Base-by-base conservation (phyloP, 768 basidiomycete genomes). In the Lactifluus piperatus region DNA sequence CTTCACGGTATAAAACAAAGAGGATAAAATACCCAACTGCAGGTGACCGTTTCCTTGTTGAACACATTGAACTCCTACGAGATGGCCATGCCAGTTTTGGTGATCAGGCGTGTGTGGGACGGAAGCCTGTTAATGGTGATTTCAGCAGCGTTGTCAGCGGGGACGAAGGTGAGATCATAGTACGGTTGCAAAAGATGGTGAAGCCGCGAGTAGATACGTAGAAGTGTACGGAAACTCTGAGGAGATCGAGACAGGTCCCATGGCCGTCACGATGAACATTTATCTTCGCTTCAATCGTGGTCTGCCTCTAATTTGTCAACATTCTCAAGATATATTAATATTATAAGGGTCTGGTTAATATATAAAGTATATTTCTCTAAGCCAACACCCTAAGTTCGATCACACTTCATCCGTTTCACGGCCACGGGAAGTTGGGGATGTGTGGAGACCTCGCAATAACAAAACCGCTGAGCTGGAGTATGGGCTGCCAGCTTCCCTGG, bases 401-500 rank as follows among this genome's bases (percentile, higher is more conserved):
- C 41, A 18, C 4, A 20, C n/a, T 20, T 4, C n/a, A 9, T 41
- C 6, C n/a, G n/a, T 41, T 41, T 20, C n/a, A 2, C 41, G 9
- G 7, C 41, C 5, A 20, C 41, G 8, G n/a, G 41, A 20, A 16
- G n/a, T 41, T 18, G 41, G 41, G 24, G 34, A 56, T 3, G 2
- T 39, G 13, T 10, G n/a, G 43, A 22, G 26, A 39, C 4, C n/a
- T 20, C 4, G 34, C 20, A 3, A 56, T 8, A n/a, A 51, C n/a
- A 37, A 18, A 56, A 26, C 41, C 27, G 10, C 41, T 45, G 3
- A 60, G 41, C 41, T 60, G 52, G 13, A 63, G 44, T 14, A 63
- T 56, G 0, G 62, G 62, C 18, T 61, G 60, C 62, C 62, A 63
- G 24, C 62, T 54, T 7, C 58, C 58, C n/a, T 54, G 46, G 5